A percentile compares a stretch with the other conserved stretches of the same genome.
Evolutionary conservation across 495 filamentous ascomycete genomes (phyloP).

Genomic region (Jackrogersella multiformis): DNA sequence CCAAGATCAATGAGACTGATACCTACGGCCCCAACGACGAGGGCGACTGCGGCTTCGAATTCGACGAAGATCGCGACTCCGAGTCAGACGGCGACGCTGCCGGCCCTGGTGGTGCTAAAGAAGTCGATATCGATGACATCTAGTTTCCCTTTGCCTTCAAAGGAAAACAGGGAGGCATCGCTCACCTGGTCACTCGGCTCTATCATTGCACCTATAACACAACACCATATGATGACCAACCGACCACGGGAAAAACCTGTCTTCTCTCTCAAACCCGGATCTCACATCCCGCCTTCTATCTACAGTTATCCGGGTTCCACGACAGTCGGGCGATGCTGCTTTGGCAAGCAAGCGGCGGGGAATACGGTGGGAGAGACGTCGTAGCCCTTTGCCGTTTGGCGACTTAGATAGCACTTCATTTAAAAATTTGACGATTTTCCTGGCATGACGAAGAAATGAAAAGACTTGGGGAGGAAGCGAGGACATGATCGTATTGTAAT

Average conservation of each 20-base stretch:
- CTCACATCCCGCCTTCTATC: not conserved
- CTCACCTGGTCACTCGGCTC: conserved; percentile 65
- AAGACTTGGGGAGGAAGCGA: not conserved
- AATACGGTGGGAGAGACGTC: conserved; percentile 63
- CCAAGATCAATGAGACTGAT: conserved; percentile 99
- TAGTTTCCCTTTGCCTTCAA: conserved; percentile 47
- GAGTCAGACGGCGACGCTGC: conserved; percentile 67
- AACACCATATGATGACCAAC: not conserved
- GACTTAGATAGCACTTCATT: conserved; percentile 17
- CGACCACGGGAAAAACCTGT: conserved; percentile 56
- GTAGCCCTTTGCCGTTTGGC: conserved; percentile 43
- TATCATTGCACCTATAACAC: conserved; percentile 21
- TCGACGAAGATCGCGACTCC: conserved; percentile 87
- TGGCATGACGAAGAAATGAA: not conserved
- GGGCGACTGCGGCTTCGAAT: conserved; percentile 84
- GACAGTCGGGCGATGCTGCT: conserved; percentile 55
- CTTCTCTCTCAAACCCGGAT: conserved; percentile 68
- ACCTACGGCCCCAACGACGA: conserved; percentile 79
- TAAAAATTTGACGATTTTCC: not conserved
- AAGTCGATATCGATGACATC: conserved; percentile 80
- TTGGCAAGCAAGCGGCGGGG: conserved; percentile 37
- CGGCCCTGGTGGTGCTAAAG: conserved; percentile 66
- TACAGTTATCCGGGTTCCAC: conserved; percentile 48
- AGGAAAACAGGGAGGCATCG: conserved; percentile 44
- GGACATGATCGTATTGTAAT: conserved; percentile 16